Evolutionary conservation across 768 basidiomycete genomes (phyloP).

Genomic region (Hygrophorus russula): DNA sequence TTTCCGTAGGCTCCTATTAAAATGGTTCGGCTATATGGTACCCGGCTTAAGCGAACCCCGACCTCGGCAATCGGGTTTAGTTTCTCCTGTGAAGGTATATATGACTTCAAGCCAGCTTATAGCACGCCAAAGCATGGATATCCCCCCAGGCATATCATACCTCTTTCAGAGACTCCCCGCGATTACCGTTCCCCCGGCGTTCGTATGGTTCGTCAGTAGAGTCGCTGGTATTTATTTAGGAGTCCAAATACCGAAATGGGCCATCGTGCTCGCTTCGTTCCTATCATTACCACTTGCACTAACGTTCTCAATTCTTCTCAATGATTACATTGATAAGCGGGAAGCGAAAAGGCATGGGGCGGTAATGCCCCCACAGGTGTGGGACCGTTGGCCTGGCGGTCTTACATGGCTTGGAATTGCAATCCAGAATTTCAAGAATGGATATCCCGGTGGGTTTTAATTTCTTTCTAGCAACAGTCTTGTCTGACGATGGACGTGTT

Average conservation of each 20-base stretch:
- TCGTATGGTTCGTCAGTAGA: conserved; percentile 1
- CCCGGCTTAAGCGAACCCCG: too few relatives aligned
- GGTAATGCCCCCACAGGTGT: conserved; percentile 19
- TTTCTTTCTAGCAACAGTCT: conserved; percentile 5
- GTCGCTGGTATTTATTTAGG: neutral
- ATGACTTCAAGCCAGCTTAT: too few relatives aligned
- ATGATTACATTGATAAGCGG: conserved; percentile 11
- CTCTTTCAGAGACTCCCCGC: conserved; percentile 1
- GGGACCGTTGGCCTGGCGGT: conserved; percentile 15
- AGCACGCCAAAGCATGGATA: neutral
- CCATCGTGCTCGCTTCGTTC: neutral
- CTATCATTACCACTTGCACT: conserved; percentile 6
- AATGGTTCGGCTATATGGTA: too few relatives aligned
- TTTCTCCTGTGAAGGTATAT: too few relatives aligned
- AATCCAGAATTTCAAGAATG: conserved; percentile 16
- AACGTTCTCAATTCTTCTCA: conserved; percentile 7
- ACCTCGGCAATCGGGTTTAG: too few relatives aligned
- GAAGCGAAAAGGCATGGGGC: conserved; percentile 21
- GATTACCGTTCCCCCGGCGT: neutral
- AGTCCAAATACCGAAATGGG: neutral
- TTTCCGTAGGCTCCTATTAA: too few relatives aligned
- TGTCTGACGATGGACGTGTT: neutral
- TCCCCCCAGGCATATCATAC: conserved; percentile 4
- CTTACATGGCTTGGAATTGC: conserved; percentile 12
- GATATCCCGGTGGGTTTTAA: conserved; percentile 22